These are phyloP conservation scores for Cydonia oblonga DNA, from an alignment of 331 rosid species.

Conservation along the genomic window DNA sequence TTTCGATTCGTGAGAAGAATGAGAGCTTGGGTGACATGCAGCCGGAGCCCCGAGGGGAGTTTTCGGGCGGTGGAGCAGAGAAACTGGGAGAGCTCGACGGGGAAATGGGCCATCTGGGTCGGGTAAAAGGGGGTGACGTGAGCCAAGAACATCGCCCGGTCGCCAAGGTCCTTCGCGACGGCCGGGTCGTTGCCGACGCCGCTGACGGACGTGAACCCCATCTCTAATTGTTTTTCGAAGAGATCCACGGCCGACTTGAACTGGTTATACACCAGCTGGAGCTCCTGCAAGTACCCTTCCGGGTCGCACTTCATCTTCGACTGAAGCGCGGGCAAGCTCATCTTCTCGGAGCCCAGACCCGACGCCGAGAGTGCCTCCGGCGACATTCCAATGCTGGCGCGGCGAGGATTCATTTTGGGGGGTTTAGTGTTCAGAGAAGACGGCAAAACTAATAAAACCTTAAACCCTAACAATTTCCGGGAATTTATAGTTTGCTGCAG, in stretches of 20 bases:
- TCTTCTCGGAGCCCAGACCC: too few species aligned
- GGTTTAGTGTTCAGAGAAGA: not conserved
- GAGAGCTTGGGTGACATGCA: constrained; percentile 45
- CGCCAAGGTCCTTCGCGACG: constrained; percentile 69
- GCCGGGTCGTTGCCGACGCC: constrained; percentile 59
- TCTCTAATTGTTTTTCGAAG: constrained; percentile 55
- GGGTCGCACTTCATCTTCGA: too few species aligned
- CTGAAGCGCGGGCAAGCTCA: too few species aligned
- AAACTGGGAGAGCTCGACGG: constrained; percentile 43
- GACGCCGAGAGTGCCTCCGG: constrained; percentile 25
- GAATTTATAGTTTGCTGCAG: not conserved
- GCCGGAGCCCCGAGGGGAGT: constrained; percentile 50
- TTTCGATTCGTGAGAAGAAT: constrained; percentile 50
- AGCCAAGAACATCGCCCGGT: constrained; percentile 54
- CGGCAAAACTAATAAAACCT: not conserved
- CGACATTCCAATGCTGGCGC: not conserved
- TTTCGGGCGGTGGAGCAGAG: constrained; percentile 43
- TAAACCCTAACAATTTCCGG: not conserved
- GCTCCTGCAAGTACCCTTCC: constrained; percentile 64
- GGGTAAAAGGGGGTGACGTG: constrained; percentile 63
- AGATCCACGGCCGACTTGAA: constrained; percentile 63
- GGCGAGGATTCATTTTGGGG: constrained; percentile 11
- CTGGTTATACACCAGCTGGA: constrained; percentile 45
- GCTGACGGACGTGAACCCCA: constrained; percentile 52
- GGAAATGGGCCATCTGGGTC: constrained; percentile 47